phyloP scores from a whole-genome alignment of 768 basidiomycete species.

The Dentipellis sp. region DNA sequence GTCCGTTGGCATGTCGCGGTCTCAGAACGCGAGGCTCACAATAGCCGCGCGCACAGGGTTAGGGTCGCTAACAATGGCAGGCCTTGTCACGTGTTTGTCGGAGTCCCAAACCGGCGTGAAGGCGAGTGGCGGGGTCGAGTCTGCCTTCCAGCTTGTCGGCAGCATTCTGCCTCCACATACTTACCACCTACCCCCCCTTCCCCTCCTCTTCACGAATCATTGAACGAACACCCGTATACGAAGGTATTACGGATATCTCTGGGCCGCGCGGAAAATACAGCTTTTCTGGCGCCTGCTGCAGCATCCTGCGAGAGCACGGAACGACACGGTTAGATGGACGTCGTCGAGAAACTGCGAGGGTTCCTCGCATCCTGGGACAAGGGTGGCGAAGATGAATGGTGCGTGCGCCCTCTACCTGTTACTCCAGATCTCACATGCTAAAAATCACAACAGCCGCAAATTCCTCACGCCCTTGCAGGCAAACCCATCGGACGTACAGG shows the following conservation, averaged over 20 bases:
- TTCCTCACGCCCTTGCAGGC: conserved; percentile 53
- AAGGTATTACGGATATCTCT: no score
- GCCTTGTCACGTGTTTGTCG: not conserved
- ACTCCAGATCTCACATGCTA: not conserved
- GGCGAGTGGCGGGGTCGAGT: not conserved
- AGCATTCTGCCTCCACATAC: not conserved
- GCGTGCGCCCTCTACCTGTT: not conserved
- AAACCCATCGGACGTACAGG: conserved; percentile 43
- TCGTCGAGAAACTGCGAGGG: conserved; percentile 5
- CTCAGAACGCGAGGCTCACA: no score
- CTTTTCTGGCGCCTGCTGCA: not conserved
- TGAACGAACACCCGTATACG: not conserved
- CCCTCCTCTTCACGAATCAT: not conserved
- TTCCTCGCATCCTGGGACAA: conserved; percentile 12
- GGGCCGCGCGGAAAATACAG: not conserved
- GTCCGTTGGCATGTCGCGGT: no score
- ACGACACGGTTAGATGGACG: conserved; percentile 4
- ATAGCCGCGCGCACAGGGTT: not conserved
- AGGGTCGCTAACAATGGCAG: not conserved
- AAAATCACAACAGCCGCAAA: conserved; percentile 36
- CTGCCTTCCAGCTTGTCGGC: not conserved
- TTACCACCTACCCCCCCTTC: not conserved
- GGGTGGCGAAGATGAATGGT: conserved; percentile 12
- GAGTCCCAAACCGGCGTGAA: not conserved
- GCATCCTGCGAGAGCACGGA: not conserved